Evolutionary conservation across 345 rosid species (phyloP).

Genomic region (Passiflora organensis): DNA sequence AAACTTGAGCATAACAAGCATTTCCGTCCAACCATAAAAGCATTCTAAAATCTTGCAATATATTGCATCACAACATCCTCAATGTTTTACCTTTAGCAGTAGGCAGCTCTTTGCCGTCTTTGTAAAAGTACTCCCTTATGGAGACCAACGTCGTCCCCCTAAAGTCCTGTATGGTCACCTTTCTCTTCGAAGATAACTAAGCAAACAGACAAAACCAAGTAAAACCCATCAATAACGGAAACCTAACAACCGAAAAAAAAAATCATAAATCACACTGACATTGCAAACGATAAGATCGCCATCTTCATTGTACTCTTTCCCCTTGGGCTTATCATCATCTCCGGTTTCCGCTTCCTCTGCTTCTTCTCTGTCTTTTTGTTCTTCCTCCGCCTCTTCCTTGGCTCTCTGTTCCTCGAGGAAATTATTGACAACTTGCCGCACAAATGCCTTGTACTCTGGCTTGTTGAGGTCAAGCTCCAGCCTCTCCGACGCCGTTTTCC

Average conservation of each 20-base stretch:
- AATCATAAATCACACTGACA: conserved; percentile 27
- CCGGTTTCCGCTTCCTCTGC: conserved; percentile 19
- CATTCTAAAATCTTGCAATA: too few relatives aligned
- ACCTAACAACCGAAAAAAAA: background rate
- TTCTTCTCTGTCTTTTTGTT: conserved; percentile 13
- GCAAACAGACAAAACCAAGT: background rate
- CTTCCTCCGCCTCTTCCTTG: conserved; percentile 17
- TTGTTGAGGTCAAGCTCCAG: conserved; percentile 63
- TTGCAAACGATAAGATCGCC: conserved; percentile 78
- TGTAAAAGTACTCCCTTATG: conserved; percentile 69
- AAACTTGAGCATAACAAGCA: background rate
- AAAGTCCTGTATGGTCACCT: conserved; percentile 82
- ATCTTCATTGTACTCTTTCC: conserved; percentile 56
- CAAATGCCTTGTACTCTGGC: conserved; percentile 54
- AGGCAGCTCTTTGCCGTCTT: conserved; percentile 89
- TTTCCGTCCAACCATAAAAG: background rate
- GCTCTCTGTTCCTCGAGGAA: conserved; percentile 57
- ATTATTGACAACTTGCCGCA: conserved; percentile 49
- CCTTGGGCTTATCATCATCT: background rate
- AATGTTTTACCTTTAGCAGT: conserved; percentile 55
- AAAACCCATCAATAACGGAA: background rate
- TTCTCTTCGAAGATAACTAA: conserved; percentile 70
- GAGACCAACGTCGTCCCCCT: conserved; percentile 73
- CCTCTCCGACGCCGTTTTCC: conserved; percentile 58
- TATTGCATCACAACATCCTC: background rate